Conservation (phyloP, 2,329 filamentous ascomycete genomes). For the Metarhizium guizhouense region DNA sequence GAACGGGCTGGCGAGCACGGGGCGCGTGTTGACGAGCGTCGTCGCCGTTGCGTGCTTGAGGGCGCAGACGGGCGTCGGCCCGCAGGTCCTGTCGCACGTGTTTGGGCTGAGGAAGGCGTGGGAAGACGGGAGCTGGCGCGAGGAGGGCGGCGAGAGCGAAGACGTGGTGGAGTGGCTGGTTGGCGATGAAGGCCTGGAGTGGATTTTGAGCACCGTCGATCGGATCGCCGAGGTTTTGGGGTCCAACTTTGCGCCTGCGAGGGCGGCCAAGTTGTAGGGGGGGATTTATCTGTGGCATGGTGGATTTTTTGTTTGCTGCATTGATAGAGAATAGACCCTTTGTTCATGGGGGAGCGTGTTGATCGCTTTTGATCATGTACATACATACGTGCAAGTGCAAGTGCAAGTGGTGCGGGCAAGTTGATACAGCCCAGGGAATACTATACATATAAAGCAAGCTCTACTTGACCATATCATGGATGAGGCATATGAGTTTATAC, state of each 20-base stretch:
- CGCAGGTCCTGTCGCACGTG: slow-evolving; percentile 73
- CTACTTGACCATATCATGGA: too few species aligned
- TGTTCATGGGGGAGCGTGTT: too few species aligned
- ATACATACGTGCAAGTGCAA: too few species aligned
- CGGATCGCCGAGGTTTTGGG: slow-evolving; percentile 36
- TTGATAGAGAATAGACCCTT: too few species aligned
- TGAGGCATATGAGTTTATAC: too few species aligned
- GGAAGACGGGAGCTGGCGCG: slow-evolving; percentile 51
- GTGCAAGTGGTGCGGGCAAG: too few species aligned
- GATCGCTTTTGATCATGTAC: too few species aligned
- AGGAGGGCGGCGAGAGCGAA: slow-evolving; percentile 22
- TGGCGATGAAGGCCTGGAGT: slow-evolving; percentile 36
- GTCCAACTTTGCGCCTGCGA: slow-evolving; percentile 24
- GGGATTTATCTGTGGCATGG: not conserved
- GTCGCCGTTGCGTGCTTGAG: slow-evolving; percentile 67
- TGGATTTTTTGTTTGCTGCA: not conserved
- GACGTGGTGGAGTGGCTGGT: slow-evolving; percentile 31
- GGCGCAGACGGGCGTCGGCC: slow-evolving; percentile 72
- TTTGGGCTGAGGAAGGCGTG: slow-evolving; percentile 72
- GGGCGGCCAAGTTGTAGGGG: slow-evolving; percentile 7
- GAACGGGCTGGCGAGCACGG: slow-evolving; percentile 45
- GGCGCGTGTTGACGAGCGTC: slow-evolving; percentile 62
- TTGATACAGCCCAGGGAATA: too few species aligned
- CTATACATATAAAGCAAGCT: too few species aligned
- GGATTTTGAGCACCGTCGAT: slow-evolving; percentile 36